Conservation (phyloP, 164 flowering plant species). For the Magnolia kwangsiensis region DNA sequence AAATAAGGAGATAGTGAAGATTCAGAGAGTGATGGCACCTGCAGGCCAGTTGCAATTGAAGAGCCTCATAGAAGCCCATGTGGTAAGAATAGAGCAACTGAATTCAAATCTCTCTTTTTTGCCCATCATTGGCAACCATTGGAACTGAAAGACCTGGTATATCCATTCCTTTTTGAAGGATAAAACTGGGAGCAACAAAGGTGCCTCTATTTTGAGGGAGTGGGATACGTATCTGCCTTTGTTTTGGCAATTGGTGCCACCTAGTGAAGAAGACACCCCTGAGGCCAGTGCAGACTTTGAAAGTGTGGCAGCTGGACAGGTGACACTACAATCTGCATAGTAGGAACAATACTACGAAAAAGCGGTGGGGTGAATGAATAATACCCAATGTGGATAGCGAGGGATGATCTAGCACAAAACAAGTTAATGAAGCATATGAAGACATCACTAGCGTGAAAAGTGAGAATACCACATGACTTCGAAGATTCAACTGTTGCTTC, state of each 20-base stretch:
- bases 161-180: slow-evolving; percentile 45
- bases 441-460: not conserved
- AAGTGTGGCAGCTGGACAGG: slow-evolving; percentile 38
- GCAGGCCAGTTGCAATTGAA: slow-evolving; percentile 93
- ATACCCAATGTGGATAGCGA: not conserved
- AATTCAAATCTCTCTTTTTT: not conserved
- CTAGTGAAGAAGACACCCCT: slow-evolving; percentile 99
- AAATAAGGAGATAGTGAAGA: slow-evolving; percentile 91
- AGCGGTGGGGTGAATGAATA: not conserved
- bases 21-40: slow-evolving; percentile 85
- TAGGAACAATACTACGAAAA: not conserved
- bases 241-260: slow-evolving; percentile 98
- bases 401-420: not conserved
- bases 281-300: slow-evolving; percentile 79
- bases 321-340: slow-evolving; percentile 63
- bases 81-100: slow-evolving; percentile 50
- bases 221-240: slow-evolving; percentile 88
- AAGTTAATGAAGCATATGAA: not conserved
- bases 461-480: too few relatives aligned
- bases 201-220: slow-evolving; percentile 65
- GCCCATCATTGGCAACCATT: not conserved
- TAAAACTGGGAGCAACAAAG: slow-evolving; percentile 94
- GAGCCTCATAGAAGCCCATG: slow-evolving; percentile 90
- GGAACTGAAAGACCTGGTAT: not conserved
- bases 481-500: too few relatives aligned